A percentile compares a stretch with the other conserved stretches of the same genome.
Conservation (phyloP, 306 rosid genomes). For the Purshia tridentata region DNA sequence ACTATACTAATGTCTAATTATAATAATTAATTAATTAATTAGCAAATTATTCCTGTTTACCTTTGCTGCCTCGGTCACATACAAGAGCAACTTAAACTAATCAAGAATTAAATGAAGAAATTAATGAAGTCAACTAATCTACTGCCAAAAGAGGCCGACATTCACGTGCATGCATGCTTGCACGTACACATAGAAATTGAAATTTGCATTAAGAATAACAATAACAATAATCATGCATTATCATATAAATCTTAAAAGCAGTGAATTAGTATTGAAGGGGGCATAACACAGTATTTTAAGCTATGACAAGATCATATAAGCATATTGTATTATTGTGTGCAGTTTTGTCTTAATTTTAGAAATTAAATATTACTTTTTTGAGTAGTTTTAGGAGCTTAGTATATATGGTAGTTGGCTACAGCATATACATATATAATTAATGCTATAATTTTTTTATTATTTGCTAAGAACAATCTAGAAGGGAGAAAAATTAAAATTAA, state of each 20-base stretch:
- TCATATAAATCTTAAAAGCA: not conserved
- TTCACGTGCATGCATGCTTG: conserved; percentile 53
- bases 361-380: not conserved
- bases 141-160: conserved; percentile 32
- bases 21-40: conserved; percentile 6
- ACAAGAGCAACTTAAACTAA: not conserved
- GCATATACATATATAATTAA: not conserved
- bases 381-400: conserved; percentile 23
- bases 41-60: conserved; percentile 31
- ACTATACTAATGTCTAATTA: not conserved
- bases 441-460: not conserved
- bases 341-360: not conserved
- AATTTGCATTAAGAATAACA: conserved; percentile 31
- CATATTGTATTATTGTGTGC: conserved; percentile 2
- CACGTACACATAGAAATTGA: conserved; percentile 36
- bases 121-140: conserved; percentile 36
- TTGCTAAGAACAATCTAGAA: conserved; percentile 25
- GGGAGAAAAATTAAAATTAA: not conserved
- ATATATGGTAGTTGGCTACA: conserved; percentile 17
- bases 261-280: not conserved
- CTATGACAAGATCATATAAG: not conserved
- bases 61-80: conserved; percentile 12
- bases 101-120: conserved; percentile 3
- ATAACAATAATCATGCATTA: not conserved
- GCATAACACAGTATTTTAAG: not conserved